phyloP scores from a whole-genome alignment of 2,329 filamentous ascomycete genomes.

The Geosmithia putterillii region DNA sequence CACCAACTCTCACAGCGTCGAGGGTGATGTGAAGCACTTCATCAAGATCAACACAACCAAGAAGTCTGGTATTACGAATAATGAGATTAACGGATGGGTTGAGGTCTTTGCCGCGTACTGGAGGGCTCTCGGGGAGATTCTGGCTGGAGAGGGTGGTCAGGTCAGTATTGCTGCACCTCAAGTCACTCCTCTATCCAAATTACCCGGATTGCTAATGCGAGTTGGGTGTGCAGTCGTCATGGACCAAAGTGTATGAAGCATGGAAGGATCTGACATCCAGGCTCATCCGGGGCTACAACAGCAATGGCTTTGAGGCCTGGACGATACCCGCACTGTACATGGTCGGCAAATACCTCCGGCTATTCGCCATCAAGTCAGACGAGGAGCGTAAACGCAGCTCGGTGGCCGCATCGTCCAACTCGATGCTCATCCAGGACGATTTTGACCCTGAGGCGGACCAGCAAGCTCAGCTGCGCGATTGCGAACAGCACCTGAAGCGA shows the following conservation, averaged over 20 bases:
- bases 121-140: slow-evolving; percentile 65
- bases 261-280: slow-evolving; percentile 78
- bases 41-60: slow-evolving; percentile 37
- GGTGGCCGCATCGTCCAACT: slow-evolving; percentile 47
- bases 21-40: slow-evolving; percentile 61
- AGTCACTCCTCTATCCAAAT: too few species aligned
- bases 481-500: slow-evolving; percentile 77
- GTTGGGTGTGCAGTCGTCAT: slow-evolving; percentile 36
- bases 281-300: slow-evolving; percentile 72
- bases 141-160: slow-evolving; percentile 35
- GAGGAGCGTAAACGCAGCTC: slow-evolving; percentile 40
- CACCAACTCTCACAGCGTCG: slow-evolving; percentile 53
- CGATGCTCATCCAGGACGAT: slow-evolving; percentile 60
- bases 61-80: slow-evolving; percentile 41
- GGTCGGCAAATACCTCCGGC: slow-evolving; percentile 71
- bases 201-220: slow-evolving; percentile 7
- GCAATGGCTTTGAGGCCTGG: slow-evolving; percentile 71
- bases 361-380: slow-evolving; percentile 87
- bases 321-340: slow-evolving; percentile 84
- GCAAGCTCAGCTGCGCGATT: slow-evolving; percentile 80
- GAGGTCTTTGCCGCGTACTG: slow-evolving; percentile 78
- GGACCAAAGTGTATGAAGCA: slow-evolving; percentile 70
- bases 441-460: slow-evolving; percentile 65
- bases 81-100: slow-evolving; percentile 70
- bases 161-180: too few species aligned